Evolutionary conservation across 495 filamentous ascomycete genomes (phyloP).

Genomic region (Neurospora africana): DNA sequence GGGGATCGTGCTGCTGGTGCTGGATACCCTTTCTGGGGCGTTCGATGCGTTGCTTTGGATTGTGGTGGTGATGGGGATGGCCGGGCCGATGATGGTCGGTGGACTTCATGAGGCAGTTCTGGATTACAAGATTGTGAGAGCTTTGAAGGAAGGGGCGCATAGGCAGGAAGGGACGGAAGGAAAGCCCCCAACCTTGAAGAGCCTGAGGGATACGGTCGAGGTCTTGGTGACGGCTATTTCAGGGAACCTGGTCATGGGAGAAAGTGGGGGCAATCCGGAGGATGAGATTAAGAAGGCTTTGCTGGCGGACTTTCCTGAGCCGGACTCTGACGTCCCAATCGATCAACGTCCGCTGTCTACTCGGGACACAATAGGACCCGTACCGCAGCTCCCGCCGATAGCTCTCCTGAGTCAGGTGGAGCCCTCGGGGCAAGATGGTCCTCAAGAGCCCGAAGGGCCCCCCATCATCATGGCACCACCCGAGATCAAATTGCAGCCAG

Average conservation of each 20-base stretch:
- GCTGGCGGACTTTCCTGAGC: background rate
- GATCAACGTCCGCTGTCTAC: background rate
- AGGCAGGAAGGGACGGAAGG: background rate
- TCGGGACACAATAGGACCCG: background rate
- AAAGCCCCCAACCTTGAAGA: background rate
- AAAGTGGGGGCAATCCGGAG: background rate
- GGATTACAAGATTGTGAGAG: background rate
- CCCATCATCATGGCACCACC: background rate
- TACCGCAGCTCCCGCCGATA: background rate
- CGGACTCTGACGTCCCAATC: background rate
- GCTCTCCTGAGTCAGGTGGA: background rate
- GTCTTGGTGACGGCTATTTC: background rate
- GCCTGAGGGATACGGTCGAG: background rate
- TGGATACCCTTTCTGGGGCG: background rate
- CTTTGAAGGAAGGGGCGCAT: background rate
- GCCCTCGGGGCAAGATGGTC: background rate
- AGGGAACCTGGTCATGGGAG: background rate
- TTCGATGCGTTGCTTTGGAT: conserved; percentile 3
- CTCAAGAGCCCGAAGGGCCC: background rate
- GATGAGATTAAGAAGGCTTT: background rate
- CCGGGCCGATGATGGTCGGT: conserved; percentile 1
- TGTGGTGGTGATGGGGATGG: conserved; percentile 1
- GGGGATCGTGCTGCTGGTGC: background rate
- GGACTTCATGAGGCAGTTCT: conserved; percentile 3
- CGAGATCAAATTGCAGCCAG: background rate